phyloP scores from a whole-genome alignment of 345 rosid genomes.

The Triadica sebifera region DNA sequence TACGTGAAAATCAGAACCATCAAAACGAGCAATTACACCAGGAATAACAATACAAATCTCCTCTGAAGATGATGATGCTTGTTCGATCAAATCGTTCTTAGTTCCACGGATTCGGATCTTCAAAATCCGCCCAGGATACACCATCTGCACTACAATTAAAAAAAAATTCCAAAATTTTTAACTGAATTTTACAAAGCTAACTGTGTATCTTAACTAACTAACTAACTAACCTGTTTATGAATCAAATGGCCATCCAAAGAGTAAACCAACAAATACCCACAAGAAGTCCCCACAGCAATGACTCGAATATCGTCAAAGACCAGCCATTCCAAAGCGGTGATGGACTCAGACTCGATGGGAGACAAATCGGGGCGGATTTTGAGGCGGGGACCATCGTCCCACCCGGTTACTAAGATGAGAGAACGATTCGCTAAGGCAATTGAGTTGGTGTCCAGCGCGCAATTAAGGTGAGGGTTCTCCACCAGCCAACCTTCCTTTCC shows the following conservation, averaged over 20 bases:
- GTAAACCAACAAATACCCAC: constrained; percentile 71
- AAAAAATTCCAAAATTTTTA: background rate
- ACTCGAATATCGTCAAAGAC: constrained; percentile 70
- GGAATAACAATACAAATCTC: constrained; percentile 74
- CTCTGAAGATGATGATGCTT: constrained; percentile 54
- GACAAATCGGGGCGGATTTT: constrained; percentile 89
- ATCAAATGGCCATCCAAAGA: constrained; percentile 65
- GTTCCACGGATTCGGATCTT: constrained; percentile 74
- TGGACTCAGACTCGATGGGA: constrained; percentile 69
- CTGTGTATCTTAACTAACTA: background rate
- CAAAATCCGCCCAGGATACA: constrained; percentile 60
- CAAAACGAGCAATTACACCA: constrained; percentile 82
- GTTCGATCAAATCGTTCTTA: constrained; percentile 48
- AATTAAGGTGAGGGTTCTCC: constrained; percentile 53
- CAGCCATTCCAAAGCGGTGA: constrained; percentile 80
- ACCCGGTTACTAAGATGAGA: constrained; percentile 52
- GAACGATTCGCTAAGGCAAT: constrained; percentile 64
- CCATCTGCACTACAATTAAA: constrained; percentile 36
- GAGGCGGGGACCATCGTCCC: constrained; percentile 67
- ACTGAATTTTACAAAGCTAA: background rate
- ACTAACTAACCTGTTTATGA: constrained; percentile 62
- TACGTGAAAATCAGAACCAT: constrained; percentile 76
- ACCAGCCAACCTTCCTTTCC: constrained; percentile 95
- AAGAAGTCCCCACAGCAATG: constrained; percentile 73
- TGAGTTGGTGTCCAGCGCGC: constrained; percentile 72